Base-by-base conservation (phyloP, 2,329 filamentous ascomycete genomes). In the Clonostachys sp. region DNA sequence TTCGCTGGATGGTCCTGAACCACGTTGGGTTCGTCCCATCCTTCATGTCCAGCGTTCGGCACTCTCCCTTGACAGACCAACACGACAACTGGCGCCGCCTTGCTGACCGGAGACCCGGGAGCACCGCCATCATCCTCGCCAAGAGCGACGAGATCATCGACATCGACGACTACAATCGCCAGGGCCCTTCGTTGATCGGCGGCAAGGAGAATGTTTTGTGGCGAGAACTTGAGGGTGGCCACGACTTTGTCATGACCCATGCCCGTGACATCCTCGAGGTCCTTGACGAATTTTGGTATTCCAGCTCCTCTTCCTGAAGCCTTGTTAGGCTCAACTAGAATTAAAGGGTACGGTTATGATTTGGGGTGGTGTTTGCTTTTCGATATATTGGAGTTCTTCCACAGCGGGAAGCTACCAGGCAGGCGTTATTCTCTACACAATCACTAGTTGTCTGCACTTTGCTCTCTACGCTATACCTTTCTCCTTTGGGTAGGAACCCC, bases 221-320 rank as follows among this genome's bases (percentile, higher is more conserved):
- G 73, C 70, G 65, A 34, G 59, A 77, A 12, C 63, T 84, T 2
- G 70, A 72, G 1, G 79, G 78, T 2, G 74, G 72, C 2, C 81
- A 85, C 55, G 80, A 85, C 52, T 84, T 84, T 54, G 78, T 81
- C 14, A 82, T 83, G 67, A 80, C 78, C n/a, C 71, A 77, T 49
- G 59, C 68, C 0, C 55, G 61, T 7, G 58, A 65, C 35, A 72
- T 78, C 12, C 54, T 81, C 49, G 56, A 61, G 40, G 68, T 67
- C 47, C 64, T 83, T 10, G 72, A 74, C 47, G 61, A 64, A 33
- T 72, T 77, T 48, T 82, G 77, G 76, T 65, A 30, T 30, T 10
- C 24, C 9, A 30, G 10, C 24, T 30, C 24, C 24, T 30, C 24
- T 30, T 30, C 24, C 9, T 30, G 4, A 30, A 30, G 24, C 24